Evolutionary conservation across 306 rosid species (phyloP), one percentile per base, ranked within the genome.

Genomic region (Gastrolobium villosum): DNA sequence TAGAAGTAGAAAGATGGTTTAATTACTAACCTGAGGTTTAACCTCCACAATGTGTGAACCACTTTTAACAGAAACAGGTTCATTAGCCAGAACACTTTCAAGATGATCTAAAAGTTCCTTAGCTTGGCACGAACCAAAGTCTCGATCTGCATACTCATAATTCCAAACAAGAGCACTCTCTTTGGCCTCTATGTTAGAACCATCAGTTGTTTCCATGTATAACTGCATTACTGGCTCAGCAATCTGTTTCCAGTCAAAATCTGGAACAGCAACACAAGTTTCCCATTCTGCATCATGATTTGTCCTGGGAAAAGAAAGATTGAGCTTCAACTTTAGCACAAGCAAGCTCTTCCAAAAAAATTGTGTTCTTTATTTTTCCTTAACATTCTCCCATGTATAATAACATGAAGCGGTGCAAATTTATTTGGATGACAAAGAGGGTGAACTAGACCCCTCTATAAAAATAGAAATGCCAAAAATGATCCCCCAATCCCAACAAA

Each of bases 81-180:
- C 98, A 74, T 93, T 93, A 34, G 96, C 72, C 31, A 93, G 96
- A 84, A 93, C 98, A 86, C 98, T 89, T 85, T 93, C 98, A 46
- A 93, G 86, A 84, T 93, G 98, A 81, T 93, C 92, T 14, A 93
- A 81, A 68, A 93, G 96, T 85, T 93, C 98, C 91, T 93, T 93
- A 11, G 96, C 98, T 67, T 91, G 98, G 81, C 96, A 93, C 31
- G 92, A 91, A 46, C 96, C 98, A 9, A 93, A 93, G 76, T 93
- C 96, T 3, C 91, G 91, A 80, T 93, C 96, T 6, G 98, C 96
- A 62, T 73, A 86, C 80, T 88, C 86, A 43, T 93, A 91, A 71
- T 89, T 91, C 98, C 98, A 93, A 81, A 89, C 98, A 40, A 93
- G 90, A 71, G 96, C 98, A 14, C 93, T 93, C 79, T 93, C 98